A percentile compares a stretch with the other conserved stretches of the same genome.
Evolutionary conservation across 2,329 filamentous ascomycete genomes (phyloP).

Genomic region (Fusarium gaditjirri): DNA sequence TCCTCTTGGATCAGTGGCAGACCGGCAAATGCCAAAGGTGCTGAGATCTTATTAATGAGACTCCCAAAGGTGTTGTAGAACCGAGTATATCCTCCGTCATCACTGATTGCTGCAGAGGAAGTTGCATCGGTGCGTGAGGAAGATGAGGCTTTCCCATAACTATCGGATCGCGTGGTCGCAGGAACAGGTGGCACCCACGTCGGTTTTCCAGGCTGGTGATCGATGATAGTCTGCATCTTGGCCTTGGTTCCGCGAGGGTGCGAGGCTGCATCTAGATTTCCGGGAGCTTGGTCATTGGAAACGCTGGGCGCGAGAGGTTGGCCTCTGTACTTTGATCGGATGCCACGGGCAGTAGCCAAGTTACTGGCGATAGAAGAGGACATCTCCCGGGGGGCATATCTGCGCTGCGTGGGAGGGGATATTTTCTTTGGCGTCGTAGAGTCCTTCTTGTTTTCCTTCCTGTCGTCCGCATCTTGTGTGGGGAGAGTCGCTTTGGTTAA

Average conservation of each 20-base stretch:
- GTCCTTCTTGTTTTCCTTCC: constrained; percentile 34
- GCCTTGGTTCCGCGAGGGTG: constrained; percentile 61
- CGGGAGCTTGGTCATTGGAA: constrained; percentile 78
- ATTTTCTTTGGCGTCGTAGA: constrained; percentile 45
- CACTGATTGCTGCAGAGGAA: constrained; percentile 37
- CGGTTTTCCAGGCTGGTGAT: constrained; percentile 62
- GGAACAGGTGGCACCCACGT: constrained; percentile 61
- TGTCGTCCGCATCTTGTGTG: constrained; percentile 35
- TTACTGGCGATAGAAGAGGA: constrained; percentile 90
- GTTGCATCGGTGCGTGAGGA: constrained; percentile 43
- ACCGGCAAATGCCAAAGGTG: constrained; percentile 91
- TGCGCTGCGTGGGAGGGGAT: constrained; percentile 55
- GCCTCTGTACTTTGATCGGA: constrained; percentile 71
- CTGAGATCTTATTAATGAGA: constrained; percentile 88
- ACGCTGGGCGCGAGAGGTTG: constrained; percentile 78
- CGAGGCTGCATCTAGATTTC: constrained; percentile 70
- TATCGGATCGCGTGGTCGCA: constrained; percentile 40
- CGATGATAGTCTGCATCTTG: constrained; percentile 67
- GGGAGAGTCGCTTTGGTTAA: constrained; percentile 39
- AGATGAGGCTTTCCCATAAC: constrained; percentile 38
- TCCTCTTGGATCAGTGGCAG: constrained; percentile 77
- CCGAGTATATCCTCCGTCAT: constrained; percentile 84
- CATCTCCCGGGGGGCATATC: constrained; percentile 72
- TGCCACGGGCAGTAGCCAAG: constrained; percentile 85
- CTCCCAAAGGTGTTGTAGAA: constrained; percentile 95